phyloP scores from a whole-genome alignment of 148 eudicot genomes.

The Rhododendron simsii region DNA sequence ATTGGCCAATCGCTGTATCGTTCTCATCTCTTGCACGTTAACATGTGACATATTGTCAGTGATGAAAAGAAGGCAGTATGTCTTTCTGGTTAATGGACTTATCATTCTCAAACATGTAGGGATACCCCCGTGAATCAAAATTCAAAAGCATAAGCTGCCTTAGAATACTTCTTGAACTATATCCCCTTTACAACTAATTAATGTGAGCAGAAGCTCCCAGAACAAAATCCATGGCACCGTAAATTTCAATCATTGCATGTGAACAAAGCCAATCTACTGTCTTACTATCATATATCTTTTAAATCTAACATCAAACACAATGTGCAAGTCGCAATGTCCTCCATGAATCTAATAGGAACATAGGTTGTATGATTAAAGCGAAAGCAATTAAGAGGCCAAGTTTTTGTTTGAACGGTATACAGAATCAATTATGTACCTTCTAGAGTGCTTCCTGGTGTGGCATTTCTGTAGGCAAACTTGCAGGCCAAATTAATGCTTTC shows the following conservation, averaged over 20 bases:
- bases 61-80: background rate
- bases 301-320: background rate
- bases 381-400: too few species aligned
- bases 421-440: slow-evolving; percentile 36
- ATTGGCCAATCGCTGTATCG: background rate
- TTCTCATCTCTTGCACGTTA: background rate
- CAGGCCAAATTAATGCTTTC: slow-evolving; percentile 80
- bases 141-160: background rate
- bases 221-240: background rate
- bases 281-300: background rate
- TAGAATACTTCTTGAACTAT: background rate
- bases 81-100: background rate
- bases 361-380: too few species aligned
- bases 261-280: background rate
- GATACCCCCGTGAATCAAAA: background rate
- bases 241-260: background rate
- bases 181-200: background rate
- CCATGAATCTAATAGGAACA: too few species aligned
- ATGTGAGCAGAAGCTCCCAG: background rate
- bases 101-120: background rate
- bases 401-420: too few species aligned
- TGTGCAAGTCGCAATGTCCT: background rate
- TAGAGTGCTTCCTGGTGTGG: slow-evolving; percentile 82
- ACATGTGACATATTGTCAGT: background rate
- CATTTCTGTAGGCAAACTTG: slow-evolving; percentile 87